Conservation (phyloP, 2,329 filamentous ascomycete genomes). For the Sordariomycetes sp. region DNA sequence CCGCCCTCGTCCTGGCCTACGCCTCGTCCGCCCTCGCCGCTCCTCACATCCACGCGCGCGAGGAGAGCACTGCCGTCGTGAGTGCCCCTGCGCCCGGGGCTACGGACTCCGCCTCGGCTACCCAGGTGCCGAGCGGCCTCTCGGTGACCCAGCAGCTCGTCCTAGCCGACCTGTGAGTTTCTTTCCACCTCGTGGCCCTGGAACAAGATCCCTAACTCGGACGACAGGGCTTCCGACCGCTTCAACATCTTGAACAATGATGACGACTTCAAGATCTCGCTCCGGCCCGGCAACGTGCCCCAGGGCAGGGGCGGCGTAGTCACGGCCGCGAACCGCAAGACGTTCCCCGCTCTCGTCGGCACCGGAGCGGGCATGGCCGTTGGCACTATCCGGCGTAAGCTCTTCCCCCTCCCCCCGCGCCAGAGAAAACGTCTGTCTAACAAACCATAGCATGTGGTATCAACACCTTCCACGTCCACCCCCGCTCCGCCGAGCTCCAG, state of each 20-base stretch:
- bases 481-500: conserved; percentile 41
- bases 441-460: conserved; percentile 33
- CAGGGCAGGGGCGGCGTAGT: conserved; percentile 28
- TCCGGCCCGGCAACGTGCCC: conserved; percentile 29
- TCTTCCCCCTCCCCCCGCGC: conserved; percentile 7
- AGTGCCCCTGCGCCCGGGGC: too few species aligned
- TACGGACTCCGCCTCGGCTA: neutral
- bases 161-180: conserved; percentile 8
- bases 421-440: conserved; percentile 7
- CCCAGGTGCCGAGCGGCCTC: conserved; percentile 9
- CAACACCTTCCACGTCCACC: conserved; percentile 46
- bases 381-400: conserved; percentile 32
- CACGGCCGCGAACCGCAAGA: conserved; percentile 41
- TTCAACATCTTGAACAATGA: conserved; percentile 26
- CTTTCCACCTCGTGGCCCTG: neutral
- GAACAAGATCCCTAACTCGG: neutral
- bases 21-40: conserved; percentile 19
- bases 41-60: conserved; percentile 4
- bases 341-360: conserved; percentile 39
- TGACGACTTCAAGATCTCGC: conserved; percentile 32
- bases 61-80: neutral
- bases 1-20: conserved; percentile 27
- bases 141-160: conserved; percentile 16
- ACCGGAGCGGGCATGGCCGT: conserved; percentile 39
- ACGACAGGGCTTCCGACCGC: conserved; percentile 22